Percentiles rank a stretch among this genome's conserved stretches.
Conservation (phyloP, 1,284 basidiomycete species). For the Ceratobasidium sp. region DNA sequence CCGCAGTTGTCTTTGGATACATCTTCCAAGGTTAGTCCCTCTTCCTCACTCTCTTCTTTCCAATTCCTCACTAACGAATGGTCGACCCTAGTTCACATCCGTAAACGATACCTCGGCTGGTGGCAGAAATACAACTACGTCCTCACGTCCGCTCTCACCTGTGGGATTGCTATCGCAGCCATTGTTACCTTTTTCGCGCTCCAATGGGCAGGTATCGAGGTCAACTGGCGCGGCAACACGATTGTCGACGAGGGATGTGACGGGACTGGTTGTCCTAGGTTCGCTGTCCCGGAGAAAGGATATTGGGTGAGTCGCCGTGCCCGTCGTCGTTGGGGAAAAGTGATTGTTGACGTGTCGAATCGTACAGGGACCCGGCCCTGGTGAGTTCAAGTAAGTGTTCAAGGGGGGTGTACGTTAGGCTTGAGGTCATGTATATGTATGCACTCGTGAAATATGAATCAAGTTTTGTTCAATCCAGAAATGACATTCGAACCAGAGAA, state of each 20-base stretch:
- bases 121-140: conserved; percentile 51
- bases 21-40: conserved; percentile 55
- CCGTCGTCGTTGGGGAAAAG: too few relatives aligned
- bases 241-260: conserved; percentile 31
- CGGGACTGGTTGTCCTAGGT: conserved; percentile 16
- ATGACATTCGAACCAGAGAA: neutral
- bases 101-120: conserved; percentile 51
- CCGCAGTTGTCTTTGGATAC: conserved; percentile 59
- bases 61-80: neutral
- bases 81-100: conserved; percentile 47
- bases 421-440: neutral
- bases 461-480: conserved; percentile 1
- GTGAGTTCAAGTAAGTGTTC: conserved; percentile 14
- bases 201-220: conserved; percentile 47
- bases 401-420: too few relatives aligned
- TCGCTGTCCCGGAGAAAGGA: conserved; percentile 10
- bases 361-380: conserved; percentile 2
- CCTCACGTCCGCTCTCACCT: conserved; percentile 48
- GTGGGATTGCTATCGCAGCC: conserved; percentile 50
- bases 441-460: neutral
- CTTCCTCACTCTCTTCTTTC: neutral
- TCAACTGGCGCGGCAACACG: conserved; percentile 49
- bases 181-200: conserved; percentile 51
- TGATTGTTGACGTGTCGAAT: too few relatives aligned
- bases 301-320: neutral